A percentile compares a stretch with the other conserved stretches of the same genome.
These are phyloP conservation scores for Xylariaceae sp. DNA, from an alignment of 2,329 filamentous ascomycete genomes.

Conservation along the genomic window DNA sequence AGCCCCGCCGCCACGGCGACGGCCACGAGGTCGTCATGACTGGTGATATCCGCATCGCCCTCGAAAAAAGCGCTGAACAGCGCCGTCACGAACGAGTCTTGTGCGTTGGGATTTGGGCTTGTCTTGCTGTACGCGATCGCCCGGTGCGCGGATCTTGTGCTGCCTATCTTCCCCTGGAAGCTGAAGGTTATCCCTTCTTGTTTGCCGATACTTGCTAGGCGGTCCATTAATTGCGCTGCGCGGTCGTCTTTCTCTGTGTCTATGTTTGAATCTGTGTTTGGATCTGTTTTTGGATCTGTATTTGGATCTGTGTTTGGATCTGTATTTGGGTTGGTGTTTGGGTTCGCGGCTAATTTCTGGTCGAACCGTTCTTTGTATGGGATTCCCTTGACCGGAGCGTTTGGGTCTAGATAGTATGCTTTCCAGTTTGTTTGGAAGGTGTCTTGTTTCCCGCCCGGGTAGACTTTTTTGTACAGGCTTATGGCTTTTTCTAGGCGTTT, in stretches of 20 bases:
- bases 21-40: conserved; percentile 8
- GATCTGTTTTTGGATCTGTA: too few species aligned
- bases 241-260: not conserved
- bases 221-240: not conserved
- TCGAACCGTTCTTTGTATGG: conserved; percentile 17
- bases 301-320: too few species aligned
- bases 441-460: conserved; percentile 37
- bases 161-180: conserved; percentile 11
- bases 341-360: conserved; percentile 22
- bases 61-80: conserved; percentile 19
- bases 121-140: conserved; percentile 25
- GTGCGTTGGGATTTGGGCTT: not conserved
- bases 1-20: conserved; percentile 17
- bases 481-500: conserved; percentile 38
- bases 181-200: conserved; percentile 8
- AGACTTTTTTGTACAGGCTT: conserved; percentile 37
- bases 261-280: too few species aligned
- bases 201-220: conserved; percentile 5
- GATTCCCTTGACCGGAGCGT: conserved; percentile 24
- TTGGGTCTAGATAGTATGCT: conserved; percentile 38
- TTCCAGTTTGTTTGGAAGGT: conserved; percentile 36
- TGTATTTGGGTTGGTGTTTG: too few species aligned
- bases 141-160: conserved; percentile 15
- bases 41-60: conserved; percentile 15
- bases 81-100: conserved; percentile 14